A percentile compares a stretch with the other conserved stretches of the same genome.
Evolutionary conservation across 106 monocot genomes (phyloP).

Genomic region (Dioscorea zingiberensis): DNA sequence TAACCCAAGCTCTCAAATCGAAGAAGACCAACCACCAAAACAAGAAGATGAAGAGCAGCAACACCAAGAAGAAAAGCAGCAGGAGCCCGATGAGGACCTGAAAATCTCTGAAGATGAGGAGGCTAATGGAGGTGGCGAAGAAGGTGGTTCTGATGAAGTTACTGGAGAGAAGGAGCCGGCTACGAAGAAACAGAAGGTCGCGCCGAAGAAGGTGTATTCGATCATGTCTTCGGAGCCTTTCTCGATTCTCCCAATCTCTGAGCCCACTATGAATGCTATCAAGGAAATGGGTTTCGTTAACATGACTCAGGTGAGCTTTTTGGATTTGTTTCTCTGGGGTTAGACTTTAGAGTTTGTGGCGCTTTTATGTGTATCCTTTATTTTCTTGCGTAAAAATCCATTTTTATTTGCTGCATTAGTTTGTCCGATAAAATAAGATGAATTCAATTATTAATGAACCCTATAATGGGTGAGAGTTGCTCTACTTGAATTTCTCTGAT

Average conservation of each 20-base stretch:
- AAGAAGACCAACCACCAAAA: background rate
- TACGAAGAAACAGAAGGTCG: slow-evolving; percentile 23
- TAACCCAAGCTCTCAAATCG: background rate
- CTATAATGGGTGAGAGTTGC: no score
- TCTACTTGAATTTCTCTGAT: background rate
- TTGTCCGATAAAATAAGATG: background rate
- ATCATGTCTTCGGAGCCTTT: slow-evolving; percentile 61
- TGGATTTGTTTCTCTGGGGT: background rate
- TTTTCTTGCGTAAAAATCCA: background rate
- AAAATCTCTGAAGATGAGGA: slow-evolving; percentile 4
- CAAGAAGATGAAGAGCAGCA: background rate
- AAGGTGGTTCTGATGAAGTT: background rate
- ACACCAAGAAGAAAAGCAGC: background rate
- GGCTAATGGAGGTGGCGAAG: background rate
- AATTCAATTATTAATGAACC: no score
- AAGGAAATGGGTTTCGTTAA: slow-evolving; percentile 66
- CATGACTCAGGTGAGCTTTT: slow-evolving; percentile 63
- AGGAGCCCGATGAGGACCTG: background rate
- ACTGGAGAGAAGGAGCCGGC: slow-evolving; percentile 17
- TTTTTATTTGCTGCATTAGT: background rate
- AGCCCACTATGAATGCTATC: slow-evolving; percentile 62
- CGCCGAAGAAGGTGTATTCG: slow-evolving; percentile 18
- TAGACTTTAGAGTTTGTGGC: no score
- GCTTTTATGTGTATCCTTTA: background rate
- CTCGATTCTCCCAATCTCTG: slow-evolving; percentile 48